Conservation (phyloP, 164 flowering plant genomes). For the Platanus orientalis region DNA sequence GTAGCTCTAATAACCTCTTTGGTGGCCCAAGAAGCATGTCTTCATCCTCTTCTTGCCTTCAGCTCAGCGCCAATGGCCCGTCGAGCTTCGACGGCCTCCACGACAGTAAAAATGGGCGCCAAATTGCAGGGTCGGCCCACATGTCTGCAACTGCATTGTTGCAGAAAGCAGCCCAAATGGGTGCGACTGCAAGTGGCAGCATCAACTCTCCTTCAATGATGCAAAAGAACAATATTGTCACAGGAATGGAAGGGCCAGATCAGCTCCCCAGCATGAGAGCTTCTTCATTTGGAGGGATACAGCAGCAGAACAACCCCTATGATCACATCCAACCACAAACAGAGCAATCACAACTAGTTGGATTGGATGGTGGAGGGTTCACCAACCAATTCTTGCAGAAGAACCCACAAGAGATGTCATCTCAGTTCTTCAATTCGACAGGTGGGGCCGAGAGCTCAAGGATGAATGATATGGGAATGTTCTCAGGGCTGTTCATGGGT, state of each 20-base stretch:
- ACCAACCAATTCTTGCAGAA: slow-evolving; percentile 23
- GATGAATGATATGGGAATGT: slow-evolving; percentile 31
- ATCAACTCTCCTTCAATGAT: slow-evolving; percentile 21
- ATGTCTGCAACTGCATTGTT: slow-evolving; percentile 56
- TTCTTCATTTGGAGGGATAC: slow-evolving; percentile 17
- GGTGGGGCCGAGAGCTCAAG: slow-evolving; percentile 3
- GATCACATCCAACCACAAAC: slow-evolving; percentile 18
- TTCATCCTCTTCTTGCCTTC: slow-evolving; percentile 52
- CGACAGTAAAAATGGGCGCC: slow-evolving; percentile 20
- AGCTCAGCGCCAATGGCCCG: slow-evolving; percentile 45
- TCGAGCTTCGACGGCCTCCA: slow-evolving; percentile 38
- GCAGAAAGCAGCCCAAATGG: slow-evolving; percentile 67
- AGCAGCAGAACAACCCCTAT: slow-evolving; percentile 9
- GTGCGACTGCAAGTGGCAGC: slow-evolving; percentile 36
- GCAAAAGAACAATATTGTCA: slow-evolving; percentile 18
- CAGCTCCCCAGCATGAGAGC: slow-evolving; percentile 30
- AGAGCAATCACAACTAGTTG: slow-evolving; percentile 23
- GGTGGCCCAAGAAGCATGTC: slow-evolving; percentile 39
- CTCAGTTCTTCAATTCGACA: slow-evolving; percentile 21
- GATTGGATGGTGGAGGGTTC: slow-evolving; percentile 21
- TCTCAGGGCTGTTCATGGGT: slow-evolving; percentile 7
- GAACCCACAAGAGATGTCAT: slow-evolving; percentile 12
- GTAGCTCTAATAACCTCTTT: slow-evolving; percentile 42
- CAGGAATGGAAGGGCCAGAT: slow-evolving; percentile 32
- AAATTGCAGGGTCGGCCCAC: slow-evolving; percentile 13